These are phyloP conservation scores for Saturnispora dispora DNA, from an alignment of 805 yeast genomes.

Conservation along the genomic window DNA sequence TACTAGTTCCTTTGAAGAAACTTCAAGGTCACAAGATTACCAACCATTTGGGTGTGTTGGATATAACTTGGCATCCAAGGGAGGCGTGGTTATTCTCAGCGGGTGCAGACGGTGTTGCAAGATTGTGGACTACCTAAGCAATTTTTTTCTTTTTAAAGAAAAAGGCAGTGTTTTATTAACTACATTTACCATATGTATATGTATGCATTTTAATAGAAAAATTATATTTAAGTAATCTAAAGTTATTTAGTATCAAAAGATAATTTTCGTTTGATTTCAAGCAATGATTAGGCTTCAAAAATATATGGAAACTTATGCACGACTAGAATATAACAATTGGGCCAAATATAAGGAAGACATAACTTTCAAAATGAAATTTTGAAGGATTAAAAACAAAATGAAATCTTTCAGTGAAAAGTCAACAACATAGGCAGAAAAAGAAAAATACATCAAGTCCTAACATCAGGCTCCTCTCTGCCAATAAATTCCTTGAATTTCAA, in stretches of 20 bases:
- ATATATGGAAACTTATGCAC: too few relatives aligned
- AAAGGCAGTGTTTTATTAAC: background rate
- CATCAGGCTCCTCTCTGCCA: constrained; percentile 84
- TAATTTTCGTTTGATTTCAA: background rate
- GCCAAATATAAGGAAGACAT: too few relatives aligned
- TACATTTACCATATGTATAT: background rate
- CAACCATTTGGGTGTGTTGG: constrained; percentile 77
- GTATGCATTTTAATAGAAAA: background rate
- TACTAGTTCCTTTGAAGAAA: constrained; percentile 92
- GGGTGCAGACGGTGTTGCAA: constrained; percentile 94
- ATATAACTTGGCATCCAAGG: constrained; percentile 89
- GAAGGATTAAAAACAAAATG: background rate
- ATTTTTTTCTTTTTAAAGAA: background rate
- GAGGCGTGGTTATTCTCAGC: constrained; percentile 98
- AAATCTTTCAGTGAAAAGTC: background rate
- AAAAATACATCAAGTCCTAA: constrained; percentile 46
- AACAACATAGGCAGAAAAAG: background rate
- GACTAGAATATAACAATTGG: too few relatives aligned
- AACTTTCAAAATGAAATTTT: background rate
- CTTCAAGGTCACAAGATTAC: constrained; percentile 80
- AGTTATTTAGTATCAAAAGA: background rate
- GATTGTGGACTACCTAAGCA: constrained; percentile 82
- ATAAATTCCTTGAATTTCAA: constrained; percentile 63
- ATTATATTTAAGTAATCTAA: background rate
- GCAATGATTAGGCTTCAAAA: background rate